Conservation (phyloP, 306 rosid genomes). For the Argentina anserina region DNA sequence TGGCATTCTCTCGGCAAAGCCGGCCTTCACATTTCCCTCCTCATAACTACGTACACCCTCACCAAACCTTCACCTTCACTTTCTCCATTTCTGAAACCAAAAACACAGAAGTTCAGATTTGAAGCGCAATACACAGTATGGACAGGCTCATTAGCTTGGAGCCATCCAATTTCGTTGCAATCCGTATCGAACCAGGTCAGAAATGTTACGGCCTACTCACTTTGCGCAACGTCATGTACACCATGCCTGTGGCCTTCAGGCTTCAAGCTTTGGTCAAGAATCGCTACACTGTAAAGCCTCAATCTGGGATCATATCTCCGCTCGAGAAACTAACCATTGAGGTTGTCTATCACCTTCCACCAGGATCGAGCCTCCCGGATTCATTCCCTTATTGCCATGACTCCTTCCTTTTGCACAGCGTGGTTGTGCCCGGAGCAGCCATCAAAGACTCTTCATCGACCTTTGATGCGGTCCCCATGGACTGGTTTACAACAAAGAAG, state of each 20-base stretch:
- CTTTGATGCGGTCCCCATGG: conserved; percentile 63
- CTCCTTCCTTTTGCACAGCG: conserved; percentile 76
- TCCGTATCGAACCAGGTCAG: conserved; percentile 52
- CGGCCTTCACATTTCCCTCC: conserved; percentile 36
- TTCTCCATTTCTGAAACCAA: conserved; percentile 7
- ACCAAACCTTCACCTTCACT: conserved; percentile 19
- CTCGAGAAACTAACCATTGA: conserved; percentile 54
- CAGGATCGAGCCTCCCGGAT: conserved; percentile 49
- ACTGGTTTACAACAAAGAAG: conserved; percentile 74
- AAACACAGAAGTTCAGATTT: not conserved
- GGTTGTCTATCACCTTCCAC: conserved; percentile 53
- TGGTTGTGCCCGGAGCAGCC: conserved; percentile 75
- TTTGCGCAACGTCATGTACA: conserved; percentile 79
- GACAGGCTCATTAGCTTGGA: conserved; percentile 79
- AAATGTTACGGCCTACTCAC: conserved; percentile 58
- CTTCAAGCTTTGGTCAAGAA: conserved; percentile 59
- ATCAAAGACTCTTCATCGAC: conserved; percentile 55
- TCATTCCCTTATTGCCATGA: conserved; percentile 57
- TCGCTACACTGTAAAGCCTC: conserved; percentile 64
- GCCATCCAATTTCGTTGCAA: conserved; percentile 60
- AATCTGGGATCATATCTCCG: conserved; percentile 75
- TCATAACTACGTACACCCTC: conserved; percentile 2
- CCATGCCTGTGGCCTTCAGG: conserved; percentile 88
- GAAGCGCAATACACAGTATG: conserved; percentile 31
- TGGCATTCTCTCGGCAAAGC: conserved; percentile 49